A percentile compares a stretch with the other conserved stretches of the same genome.
These are phyloP conservation scores for Cyberlindnera euphorbiiphila DNA, from an alignment of 805 yeast species.

Conservation along the genomic window DNA sequence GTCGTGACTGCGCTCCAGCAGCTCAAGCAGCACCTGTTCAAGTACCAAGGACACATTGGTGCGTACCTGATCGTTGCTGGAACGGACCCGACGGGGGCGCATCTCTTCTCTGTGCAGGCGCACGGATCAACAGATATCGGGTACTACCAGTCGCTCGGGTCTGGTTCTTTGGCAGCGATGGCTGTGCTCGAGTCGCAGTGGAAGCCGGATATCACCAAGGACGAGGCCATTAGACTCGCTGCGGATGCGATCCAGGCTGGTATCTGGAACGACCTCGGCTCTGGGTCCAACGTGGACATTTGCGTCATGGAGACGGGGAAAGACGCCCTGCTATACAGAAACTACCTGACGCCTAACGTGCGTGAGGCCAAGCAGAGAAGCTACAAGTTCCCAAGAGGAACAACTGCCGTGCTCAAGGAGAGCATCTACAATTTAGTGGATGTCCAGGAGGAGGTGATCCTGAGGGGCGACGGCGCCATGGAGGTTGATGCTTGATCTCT, in stretches of 20 bases:
- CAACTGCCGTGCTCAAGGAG: conserved; percentile 81
- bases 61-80: conserved; percentile 99
- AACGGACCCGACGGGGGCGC: conserved; percentile 93
- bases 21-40: conserved; percentile 92
- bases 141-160: conserved; percentile 86
- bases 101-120: conserved; percentile 88
- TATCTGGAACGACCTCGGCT: conserved; percentile 98
- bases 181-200: conserved; percentile 90
- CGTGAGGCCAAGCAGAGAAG: conserved; percentile 78
- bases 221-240: conserved; percentile 88
- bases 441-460: conserved; percentile 58
- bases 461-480: conserved; percentile 37
- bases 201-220: conserved; percentile 72
- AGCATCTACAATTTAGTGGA: conserved; percentile 62
- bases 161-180: conserved; percentile 98
- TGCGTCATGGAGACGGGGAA: conserved; percentile 95
- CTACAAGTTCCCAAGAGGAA: conserved; percentile 86
- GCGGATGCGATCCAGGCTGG: conserved; percentile 95
- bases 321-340: conserved; percentile 81
- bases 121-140: conserved; percentile 98
- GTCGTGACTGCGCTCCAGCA: conserved; percentile 90
- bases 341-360: conserved; percentile 86
- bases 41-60: conserved; percentile 96
- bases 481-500: conserved; percentile 11
- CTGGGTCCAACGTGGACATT: conserved; percentile 96